Evolutionary conservation across 495 filamentous ascomycete species (phyloP).

Genomic region (Daldinia childiae): DNA sequence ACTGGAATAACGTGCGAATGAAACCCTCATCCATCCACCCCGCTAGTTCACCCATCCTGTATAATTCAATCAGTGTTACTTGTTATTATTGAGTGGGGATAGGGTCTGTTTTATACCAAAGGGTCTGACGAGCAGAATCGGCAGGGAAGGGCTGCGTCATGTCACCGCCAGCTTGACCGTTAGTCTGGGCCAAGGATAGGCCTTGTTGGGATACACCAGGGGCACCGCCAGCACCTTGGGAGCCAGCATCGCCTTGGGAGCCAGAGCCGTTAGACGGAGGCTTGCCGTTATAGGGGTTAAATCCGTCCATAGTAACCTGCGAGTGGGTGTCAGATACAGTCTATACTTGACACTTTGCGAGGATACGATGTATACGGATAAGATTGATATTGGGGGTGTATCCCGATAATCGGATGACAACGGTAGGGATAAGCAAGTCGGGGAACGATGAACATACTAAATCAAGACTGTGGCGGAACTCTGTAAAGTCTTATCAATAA

Average conservation of each 20-base stretch:
- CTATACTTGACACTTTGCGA: not conserved
- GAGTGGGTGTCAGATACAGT: not conserved
- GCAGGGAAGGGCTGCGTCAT: conserved; percentile 38
- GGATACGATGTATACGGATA: not conserved
- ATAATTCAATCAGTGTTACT: conserved; percentile 45
- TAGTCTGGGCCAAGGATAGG: conserved; percentile 41
- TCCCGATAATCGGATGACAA: not conserved
- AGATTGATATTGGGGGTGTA: not conserved
- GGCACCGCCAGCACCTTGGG: conserved; percentile 40
- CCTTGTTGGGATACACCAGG: conserved; percentile 41
- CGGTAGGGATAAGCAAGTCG: not conserved
- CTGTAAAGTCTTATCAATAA: not conserved
- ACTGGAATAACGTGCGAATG: conserved; percentile 91
- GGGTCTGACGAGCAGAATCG: conserved; percentile 49
- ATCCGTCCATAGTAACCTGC: conserved; percentile 46
- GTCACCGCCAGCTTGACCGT: conserved; percentile 41
- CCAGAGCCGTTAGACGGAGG: conserved; percentile 46
- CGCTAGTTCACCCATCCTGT: conserved; percentile 98
- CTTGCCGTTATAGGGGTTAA: conserved; percentile 48
- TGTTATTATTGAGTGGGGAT: not conserved
- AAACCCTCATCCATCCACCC: conserved; percentile 99
- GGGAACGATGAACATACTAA: not conserved
- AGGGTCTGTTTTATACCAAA: conserved; percentile 51
- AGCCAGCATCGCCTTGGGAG: conserved; percentile 44
- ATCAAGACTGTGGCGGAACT: not conserved